A percentile compares a stretch with the other conserved stretches of the same genome.
Evolutionary conservation across 1,284 basidiomycete species (phyloP).

Genomic region (Cutaneotrichosporon cavernicola): DNA sequence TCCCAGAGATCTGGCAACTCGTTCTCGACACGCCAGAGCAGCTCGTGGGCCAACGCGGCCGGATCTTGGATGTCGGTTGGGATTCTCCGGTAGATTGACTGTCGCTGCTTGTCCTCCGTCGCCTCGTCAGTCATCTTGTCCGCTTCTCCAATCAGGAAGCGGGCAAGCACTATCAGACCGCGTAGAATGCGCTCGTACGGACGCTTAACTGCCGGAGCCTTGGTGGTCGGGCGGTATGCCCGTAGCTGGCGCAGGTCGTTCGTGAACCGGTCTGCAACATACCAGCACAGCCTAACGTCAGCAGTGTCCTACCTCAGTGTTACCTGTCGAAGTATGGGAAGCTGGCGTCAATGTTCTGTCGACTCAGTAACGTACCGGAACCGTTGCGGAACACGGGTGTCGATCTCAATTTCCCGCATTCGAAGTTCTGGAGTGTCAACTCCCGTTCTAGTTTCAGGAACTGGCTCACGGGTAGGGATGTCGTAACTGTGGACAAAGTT

Average conservation of each 20-base stretch:
- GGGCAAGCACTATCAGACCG: slow-evolving; percentile 68
- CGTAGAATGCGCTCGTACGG: slow-evolving; percentile 61
- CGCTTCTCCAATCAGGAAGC: slow-evolving; percentile 75
- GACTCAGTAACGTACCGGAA: slow-evolving; percentile 87
- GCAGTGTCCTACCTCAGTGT: slow-evolving; percentile 28
- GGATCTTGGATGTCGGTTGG: slow-evolving; percentile 76
- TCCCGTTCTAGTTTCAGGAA: neutral
- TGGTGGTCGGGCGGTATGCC: slow-evolving; percentile 55
- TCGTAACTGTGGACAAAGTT: slow-evolving; percentile 84
- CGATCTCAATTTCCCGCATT: slow-evolving; percentile 85
- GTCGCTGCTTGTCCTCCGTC: slow-evolving; percentile 62
- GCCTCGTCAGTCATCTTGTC: slow-evolving; percentile 61
- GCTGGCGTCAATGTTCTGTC: slow-evolving; percentile 57
- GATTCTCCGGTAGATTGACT: slow-evolving; percentile 73
- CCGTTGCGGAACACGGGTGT: slow-evolving; percentile 89
- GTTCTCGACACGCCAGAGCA: slow-evolving; percentile 71
- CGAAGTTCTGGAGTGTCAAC: slow-evolving; percentile 64
- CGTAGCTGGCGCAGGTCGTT: slow-evolving; percentile 67
- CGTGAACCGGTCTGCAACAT: slow-evolving; percentile 74
- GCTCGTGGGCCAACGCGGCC: slow-evolving; percentile 70
- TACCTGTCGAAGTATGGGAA: slow-evolving; percentile 83
- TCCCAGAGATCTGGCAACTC: slow-evolving; percentile 68
- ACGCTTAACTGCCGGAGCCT: slow-evolving; percentile 12
- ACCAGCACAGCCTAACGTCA: slow-evolving; percentile 74
- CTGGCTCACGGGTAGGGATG: slow-evolving; percentile 16